Evolutionary conservation across 192 early-diverging fungal species (phyloP), one percentile per base, ranked within the genome.

Genomic region (Irineochytrium annulatum): DNA sequence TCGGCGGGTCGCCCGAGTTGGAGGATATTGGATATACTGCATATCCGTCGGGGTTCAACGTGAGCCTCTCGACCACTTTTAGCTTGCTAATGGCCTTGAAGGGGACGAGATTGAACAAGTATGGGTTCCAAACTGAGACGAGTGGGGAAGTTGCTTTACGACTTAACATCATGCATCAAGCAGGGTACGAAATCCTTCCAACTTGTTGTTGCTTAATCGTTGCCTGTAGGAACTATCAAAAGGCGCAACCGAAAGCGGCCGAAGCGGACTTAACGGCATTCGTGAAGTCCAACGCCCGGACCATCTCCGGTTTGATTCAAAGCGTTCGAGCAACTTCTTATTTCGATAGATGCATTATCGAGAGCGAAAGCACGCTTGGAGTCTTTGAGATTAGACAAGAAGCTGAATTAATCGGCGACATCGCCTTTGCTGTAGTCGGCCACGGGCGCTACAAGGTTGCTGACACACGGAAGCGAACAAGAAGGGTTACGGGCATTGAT

Each of bases 81-180:
- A 8, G 13, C 8, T 51, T 51, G 13, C 3, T 8, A 20, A 6
- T 24, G 13, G 46, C 46, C 11, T 24, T 24, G 26, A 22, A 17
- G 46, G 22, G 46, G 5, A 49, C 46, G 6, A 49, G 13, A 8
- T 41, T 41, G 37, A 49, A 49, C 46, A 49, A 49, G 24, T 73
- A 70, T 39, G 74, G 74, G 27, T 73, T 65, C 17, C 58, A 56
- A 33, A 66, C 68, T 14, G 74, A 72, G 58, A 56, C 74, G 11
- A 66, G 67, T n/a, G 74, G 74, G 6, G 34, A 59, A n/a, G 29
- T 76, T 6, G 22, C 27, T 16, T 20, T 76, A 19, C 32, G 54
- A 16, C 28, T 77, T 35, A 63, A 74, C 37, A 41, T 74, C 27
- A 65, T 60, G 2, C 57, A 70, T 43, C 75, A 77, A 59, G 48